Evolutionary conservation across 225 moss, liverwort and hornwort species (phyloP), one percentile per base, ranked within the genome.

Genomic region (Antitrichia curtipendula): DNA sequence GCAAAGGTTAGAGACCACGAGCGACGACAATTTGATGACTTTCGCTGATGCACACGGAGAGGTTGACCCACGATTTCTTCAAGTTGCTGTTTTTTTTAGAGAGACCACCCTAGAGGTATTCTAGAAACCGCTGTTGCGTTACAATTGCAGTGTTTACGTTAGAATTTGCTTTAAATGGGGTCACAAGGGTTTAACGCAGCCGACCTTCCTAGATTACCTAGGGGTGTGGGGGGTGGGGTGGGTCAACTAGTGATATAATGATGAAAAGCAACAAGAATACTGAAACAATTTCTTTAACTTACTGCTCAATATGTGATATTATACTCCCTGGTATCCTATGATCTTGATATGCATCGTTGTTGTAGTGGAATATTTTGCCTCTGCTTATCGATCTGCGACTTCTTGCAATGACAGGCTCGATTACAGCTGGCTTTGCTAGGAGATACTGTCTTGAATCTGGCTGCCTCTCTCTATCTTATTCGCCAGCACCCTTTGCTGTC

Each of bases 21-120:
- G 80, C 40, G 87, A 90, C 58, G 84, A 87, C 87, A 81, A 89
- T 63, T 75, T 90, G 84, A 92, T 90, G 93, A 90, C 89, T 54
- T 93, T 89, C 77, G 88, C 91, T 86, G 91, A 93, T 84, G 93
- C 93, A 41, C 93, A 93, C 45, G 93, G 91, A 90, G 91, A 93
- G 93, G 93, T 93, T 68, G 43, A 79, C 23, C 7, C 60, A 50
- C 49, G 47, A 53, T 62, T 85, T 54, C 36, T 85, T 63, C 62
- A 56, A 72, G 63, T 49, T 82, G 25, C 75, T 23, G 50, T 66
- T 80, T 38, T 66, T 47, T 22, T 29, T 84, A 45, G 72, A 45
- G 45, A 75, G 20, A 27, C 10, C 41, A 36, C 36, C 54, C 16
- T 75, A 59, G 59, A 45, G 43, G 45, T 59, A 58, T 36, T 59